Conservation (phyloP, 1,139 yeast genomes). For the Debaryomyces sp. region DNA sequence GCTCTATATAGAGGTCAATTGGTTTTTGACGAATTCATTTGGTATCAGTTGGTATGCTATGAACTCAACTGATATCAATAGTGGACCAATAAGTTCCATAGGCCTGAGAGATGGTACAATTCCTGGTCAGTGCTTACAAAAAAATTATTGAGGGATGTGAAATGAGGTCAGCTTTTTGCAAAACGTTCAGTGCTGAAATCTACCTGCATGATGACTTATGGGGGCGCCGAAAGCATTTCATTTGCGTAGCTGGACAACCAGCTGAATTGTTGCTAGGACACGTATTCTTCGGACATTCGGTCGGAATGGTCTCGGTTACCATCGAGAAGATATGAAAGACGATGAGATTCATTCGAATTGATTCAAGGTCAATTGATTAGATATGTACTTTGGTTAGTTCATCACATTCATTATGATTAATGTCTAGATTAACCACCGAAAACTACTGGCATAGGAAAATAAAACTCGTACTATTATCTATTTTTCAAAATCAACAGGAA, state of each 20-base stretch:
- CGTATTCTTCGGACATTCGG: neutral
- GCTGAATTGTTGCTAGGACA: neutral
- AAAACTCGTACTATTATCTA: neutral
- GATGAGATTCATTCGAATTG: neutral
- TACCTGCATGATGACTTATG: neutral
- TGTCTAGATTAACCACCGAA: neutral
- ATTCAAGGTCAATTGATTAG: neutral
- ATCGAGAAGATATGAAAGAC: neutral
- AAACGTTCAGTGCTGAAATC: neutral
- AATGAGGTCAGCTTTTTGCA: neutral
- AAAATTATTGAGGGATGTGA: neutral
- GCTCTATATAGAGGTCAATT: too few species aligned
- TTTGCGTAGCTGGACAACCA: neutral
- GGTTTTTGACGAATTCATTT: too few species aligned
- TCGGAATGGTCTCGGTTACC: neutral
- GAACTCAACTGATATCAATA: neutral
- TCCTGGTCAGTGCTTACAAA: neutral
- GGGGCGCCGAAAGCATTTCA: neutral
- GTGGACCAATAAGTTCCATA: neutral
- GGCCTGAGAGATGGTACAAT: neutral
- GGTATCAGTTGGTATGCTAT: neutral
- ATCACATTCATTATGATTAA: too few species aligned
- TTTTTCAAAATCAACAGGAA: conserved; percentile 31
- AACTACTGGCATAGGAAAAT: neutral
- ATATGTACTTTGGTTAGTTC: neutral